Percentiles rank a stretch among this genome's conserved stretches.
Conservation (phyloP, 257 asterid species). For the Scutellaria barbata region DNA sequence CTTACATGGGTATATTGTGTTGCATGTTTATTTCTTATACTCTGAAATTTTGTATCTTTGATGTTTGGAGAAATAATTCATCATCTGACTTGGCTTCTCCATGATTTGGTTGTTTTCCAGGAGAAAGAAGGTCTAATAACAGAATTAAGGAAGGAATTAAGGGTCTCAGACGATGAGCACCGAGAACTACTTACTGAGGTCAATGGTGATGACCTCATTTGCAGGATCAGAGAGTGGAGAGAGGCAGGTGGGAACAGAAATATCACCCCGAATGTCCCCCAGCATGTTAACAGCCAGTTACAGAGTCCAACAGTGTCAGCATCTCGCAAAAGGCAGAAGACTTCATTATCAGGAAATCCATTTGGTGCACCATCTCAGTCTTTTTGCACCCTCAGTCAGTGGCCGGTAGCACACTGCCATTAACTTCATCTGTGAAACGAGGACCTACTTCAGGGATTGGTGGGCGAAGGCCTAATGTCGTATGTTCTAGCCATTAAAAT, state of each 20-base stretch:
- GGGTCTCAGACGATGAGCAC: constrained; percentile 98
- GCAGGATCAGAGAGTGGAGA: constrained; percentile 96
- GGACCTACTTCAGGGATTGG: constrained; percentile 63
- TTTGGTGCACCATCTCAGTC: constrained; percentile 56
- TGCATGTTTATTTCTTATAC: constrained; percentile 29
- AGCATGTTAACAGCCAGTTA: constrained; percentile 63
- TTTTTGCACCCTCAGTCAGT: constrained; percentile 52
- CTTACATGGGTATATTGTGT: constrained; percentile 79
- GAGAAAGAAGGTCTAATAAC: constrained; percentile 96
- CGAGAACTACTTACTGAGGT: constrained; percentile 82
- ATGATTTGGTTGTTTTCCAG: constrained; percentile 46
- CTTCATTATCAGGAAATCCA: constrained; percentile 56
- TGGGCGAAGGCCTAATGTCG: constrained; percentile 63
- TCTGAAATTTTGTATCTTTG: constrained; percentile 8
- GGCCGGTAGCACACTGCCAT: constrained; percentile 50
- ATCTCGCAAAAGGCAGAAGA: constrained; percentile 78
- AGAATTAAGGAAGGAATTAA: constrained; percentile 89
- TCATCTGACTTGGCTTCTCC: constrained; percentile 20
- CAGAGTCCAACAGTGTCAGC: constrained; percentile 73
- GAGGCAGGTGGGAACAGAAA: constrained; percentile 72
- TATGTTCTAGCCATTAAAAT: constrained; percentile 43
- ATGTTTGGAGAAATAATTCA: constrained; percentile 11
- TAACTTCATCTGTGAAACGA: constrained; percentile 54
- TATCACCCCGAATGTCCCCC: constrained; percentile 44
- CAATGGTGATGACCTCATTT: constrained; percentile 84